These are phyloP conservation scores for Ophiostoma sp. DNA, from an alignment of 2,329 filamentous ascomycete genomes.

Conservation along the genomic window DNA sequence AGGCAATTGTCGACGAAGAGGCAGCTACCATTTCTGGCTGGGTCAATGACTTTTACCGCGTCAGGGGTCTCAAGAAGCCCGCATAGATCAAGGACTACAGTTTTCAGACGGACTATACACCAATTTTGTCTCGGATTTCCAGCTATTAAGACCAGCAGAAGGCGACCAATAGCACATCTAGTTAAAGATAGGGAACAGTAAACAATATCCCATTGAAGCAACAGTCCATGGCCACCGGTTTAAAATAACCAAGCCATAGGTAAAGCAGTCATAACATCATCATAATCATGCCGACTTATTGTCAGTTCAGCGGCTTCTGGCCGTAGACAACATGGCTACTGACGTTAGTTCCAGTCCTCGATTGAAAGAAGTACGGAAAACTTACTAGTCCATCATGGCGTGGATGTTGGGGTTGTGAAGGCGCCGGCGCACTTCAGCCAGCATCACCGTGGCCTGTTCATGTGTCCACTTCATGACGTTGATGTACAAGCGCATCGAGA, in stretches of 20 bases:
- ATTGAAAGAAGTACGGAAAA: not conserved
- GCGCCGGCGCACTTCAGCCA: conserved; percentile 24
- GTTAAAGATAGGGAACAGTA: too few species aligned
- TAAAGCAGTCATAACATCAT: conserved; percentile 4
- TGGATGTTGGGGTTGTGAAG: conserved; percentile 26
- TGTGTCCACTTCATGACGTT: conserved; percentile 29
- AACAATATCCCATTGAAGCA: not conserved
- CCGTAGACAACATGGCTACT: conserved; percentile 25
- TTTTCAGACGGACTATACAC: too few species aligned
- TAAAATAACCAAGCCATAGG: not conserved
- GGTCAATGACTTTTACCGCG: conserved; percentile 46
- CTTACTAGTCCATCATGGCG: conserved; percentile 25
- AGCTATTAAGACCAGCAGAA: too few species aligned
- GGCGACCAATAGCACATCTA: too few species aligned
- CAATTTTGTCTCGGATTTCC: too few species aligned
- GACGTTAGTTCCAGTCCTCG: not conserved
- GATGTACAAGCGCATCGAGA: conserved; percentile 25
- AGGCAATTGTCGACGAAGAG: conserved; percentile 45
- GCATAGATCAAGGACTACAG: not conserved
- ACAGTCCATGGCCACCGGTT: not conserved
- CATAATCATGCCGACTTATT: not conserved
- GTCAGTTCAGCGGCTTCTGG: conserved; percentile 22
- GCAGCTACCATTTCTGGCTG: conserved; percentile 47
- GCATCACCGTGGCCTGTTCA: conserved; percentile 24
- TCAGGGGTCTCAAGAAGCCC: conserved; percentile 28